These are phyloP conservation scores for Coelastrella sp. DNA, from an alignment of 139 green algal genomes.

Conservation along the genomic window DNA sequence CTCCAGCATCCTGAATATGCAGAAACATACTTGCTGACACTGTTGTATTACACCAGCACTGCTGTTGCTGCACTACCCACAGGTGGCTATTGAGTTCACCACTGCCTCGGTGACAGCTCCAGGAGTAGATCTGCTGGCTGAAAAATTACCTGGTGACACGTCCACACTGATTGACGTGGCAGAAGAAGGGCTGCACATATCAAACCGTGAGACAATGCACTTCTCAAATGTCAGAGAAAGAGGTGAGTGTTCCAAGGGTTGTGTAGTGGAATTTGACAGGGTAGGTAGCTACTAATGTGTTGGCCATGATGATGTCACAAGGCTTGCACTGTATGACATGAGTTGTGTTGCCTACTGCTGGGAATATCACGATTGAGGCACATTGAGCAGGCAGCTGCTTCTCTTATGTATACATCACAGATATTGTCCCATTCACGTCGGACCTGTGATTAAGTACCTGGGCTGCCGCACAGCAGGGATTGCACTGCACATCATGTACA, in stretches of 20 bases:
- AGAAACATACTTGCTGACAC: not conserved
- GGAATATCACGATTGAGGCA: too few species aligned
- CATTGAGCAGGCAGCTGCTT: too few species aligned
- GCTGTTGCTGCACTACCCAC: not conserved
- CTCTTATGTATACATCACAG: too few species aligned
- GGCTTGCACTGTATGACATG: too few species aligned
- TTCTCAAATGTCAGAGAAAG: constrained; percentile 23
- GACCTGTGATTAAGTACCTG: too few species aligned
- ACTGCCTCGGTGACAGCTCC: constrained; percentile 18
- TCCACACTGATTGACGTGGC: not conserved
- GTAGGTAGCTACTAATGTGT: not conserved
- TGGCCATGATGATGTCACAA: too few species aligned
- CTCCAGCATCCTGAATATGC: not conserved
- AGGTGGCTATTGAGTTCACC: constrained; percentile 34
- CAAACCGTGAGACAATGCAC: constrained; percentile 3
- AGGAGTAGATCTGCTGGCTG: constrained; percentile 11
- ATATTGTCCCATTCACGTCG: too few species aligned
- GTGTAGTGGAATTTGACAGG: not conserved
- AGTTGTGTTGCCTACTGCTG: too few species aligned
- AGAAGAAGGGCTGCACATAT: constrained; percentile 24
- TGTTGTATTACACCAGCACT: too few species aligned
- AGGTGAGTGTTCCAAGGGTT: not conserved
- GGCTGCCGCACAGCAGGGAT: too few species aligned
- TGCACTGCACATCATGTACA: too few species aligned
- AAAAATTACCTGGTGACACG: not conserved